These are phyloP conservation scores for Peronospora tabacina DNA, from an alignment of 352 stramenopile genomes.

Conservation along the genomic window DNA sequence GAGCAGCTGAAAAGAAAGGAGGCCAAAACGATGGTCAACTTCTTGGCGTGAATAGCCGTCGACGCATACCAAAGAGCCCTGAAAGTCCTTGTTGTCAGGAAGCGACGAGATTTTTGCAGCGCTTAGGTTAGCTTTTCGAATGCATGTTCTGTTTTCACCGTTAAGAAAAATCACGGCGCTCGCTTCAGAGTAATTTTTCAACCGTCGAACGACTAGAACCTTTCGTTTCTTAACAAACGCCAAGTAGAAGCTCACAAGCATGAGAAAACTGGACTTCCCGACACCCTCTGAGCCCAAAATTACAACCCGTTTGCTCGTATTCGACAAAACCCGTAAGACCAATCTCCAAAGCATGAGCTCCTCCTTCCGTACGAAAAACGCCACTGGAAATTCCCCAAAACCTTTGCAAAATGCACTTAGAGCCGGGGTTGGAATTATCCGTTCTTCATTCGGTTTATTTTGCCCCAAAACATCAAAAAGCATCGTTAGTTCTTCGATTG, in stretches of 20 bases:
- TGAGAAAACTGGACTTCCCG: conserved; percentile 26
- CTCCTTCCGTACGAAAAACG: conserved; percentile 24
- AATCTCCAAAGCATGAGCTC: conserved; percentile 19
- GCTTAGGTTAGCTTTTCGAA: conserved; percentile 9
- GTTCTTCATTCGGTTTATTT: conserved; percentile 3
- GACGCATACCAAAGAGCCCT: conserved; percentile 16
- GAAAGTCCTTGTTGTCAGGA: conserved; percentile 17
- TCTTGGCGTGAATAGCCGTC: conserved; percentile 21
- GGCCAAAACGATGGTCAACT: conserved; percentile 10
- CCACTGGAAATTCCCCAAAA: conserved; percentile 19
- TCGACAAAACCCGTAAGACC: conserved; percentile 14
- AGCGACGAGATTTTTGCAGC: conserved; percentile 13
- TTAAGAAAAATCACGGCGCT: conserved; percentile 20
- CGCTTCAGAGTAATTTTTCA: conserved; percentile 8
- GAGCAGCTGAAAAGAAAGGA: conserved; percentile 17
- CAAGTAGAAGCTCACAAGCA: conserved; percentile 20
- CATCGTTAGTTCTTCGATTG: conserved; percentile 1
- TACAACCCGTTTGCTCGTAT: conserved; percentile 13
- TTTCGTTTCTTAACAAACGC: conserved; percentile 20
- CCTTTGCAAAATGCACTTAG: conserved; percentile 17
- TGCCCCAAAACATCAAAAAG: conserved; percentile 14
- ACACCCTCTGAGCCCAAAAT: conserved; percentile 23
- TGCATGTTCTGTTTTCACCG: conserved; percentile 12
- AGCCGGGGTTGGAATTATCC: conserved; percentile 4
- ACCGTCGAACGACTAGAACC: conserved; percentile 17